Percentiles rank a stretch among this genome's conserved stretches.
phyloP scores from a whole-genome alignment of 2,329 filamentous ascomycete species.

The Ceratocystis cacaofunesta region DNA sequence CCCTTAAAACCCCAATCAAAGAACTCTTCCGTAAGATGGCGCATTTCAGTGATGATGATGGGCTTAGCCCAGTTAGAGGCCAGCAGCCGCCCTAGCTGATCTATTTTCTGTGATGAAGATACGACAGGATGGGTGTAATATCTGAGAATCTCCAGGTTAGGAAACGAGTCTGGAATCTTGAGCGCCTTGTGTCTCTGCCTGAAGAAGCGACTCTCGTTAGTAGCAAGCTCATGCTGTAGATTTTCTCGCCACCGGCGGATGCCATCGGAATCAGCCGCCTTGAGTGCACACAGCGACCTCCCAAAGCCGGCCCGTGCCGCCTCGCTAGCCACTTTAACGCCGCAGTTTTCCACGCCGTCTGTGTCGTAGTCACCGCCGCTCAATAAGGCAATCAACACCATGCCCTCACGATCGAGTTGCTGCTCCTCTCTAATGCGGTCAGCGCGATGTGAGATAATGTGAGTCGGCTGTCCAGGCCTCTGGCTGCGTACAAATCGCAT shows the following conservation, averaged over 20 bases:
- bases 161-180: conserved; percentile 65
- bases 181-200: conserved; percentile 58
- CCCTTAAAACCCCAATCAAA: conserved; percentile 73
- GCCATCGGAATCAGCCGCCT: conserved; percentile 41
- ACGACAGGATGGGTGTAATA: conserved; percentile 84
- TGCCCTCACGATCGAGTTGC: conserved; percentile 67
- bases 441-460: conserved; percentile 58
- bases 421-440: conserved; percentile 30
- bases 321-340: conserved; percentile 76
- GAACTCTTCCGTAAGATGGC: conserved; percentile 59
- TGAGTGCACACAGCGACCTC: conserved; percentile 52
- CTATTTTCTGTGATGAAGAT: conserved; percentile 45
- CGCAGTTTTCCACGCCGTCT: conserved; percentile 74
- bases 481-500: conserved; percentile 42
- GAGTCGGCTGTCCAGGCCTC: conserved; percentile 43
- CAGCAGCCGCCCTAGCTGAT: conserved; percentile 31
- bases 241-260: conserved; percentile 56
- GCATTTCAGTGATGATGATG: conserved; percentile 51
- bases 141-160: conserved; percentile 59
- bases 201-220: conserved; percentile 75
- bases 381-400: conserved; percentile 88
- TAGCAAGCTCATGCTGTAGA: conserved; percentile 59
- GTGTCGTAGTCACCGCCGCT: conserved; percentile 91
- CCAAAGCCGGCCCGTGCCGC: conserved; percentile 83
- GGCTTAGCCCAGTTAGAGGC: conserved; percentile 45